Conservation (phyloP, 148 eudicot genomes). For the Cornus controversa region DNA sequence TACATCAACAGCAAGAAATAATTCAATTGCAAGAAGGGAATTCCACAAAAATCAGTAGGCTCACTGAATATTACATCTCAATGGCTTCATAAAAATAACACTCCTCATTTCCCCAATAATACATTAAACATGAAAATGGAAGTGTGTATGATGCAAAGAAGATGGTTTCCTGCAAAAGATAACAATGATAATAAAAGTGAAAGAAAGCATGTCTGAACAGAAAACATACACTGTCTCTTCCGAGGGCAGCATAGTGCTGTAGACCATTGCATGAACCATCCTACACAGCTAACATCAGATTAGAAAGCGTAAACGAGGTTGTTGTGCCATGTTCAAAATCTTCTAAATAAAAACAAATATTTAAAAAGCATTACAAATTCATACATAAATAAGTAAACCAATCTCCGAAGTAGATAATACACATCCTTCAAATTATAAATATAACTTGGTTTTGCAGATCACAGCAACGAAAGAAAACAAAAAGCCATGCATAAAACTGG, state of each 20-base stretch:
- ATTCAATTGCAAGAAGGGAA: background rate
- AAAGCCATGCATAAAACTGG: background rate
- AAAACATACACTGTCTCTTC: constrained; percentile 74
- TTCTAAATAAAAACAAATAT: background rate
- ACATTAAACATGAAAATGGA: background rate
- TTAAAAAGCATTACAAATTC: background rate
- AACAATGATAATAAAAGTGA: background rate
- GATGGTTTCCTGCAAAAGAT: background rate
- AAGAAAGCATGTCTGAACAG: constrained; percentile 8
- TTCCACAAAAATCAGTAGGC: background rate
- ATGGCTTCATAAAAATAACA: background rate
- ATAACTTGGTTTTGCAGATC: background rate
- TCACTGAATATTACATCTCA: background rate
- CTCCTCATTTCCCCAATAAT: background rate
- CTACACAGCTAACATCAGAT: constrained; percentile 27
- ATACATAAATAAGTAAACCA: constrained; percentile 7
- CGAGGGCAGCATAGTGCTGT: constrained; percentile 96
- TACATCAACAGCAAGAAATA: background rate
- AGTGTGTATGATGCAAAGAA: background rate
- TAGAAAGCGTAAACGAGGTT: background rate
- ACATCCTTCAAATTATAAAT: background rate
- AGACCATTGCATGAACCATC: constrained; percentile 98
- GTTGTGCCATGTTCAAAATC: background rate
- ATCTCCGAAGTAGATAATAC: background rate
- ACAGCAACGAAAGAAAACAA: background rate